Base-by-base conservation (phyloP, 352 stramenopile genomes). In the Phytophthora cryptogea region DNA sequence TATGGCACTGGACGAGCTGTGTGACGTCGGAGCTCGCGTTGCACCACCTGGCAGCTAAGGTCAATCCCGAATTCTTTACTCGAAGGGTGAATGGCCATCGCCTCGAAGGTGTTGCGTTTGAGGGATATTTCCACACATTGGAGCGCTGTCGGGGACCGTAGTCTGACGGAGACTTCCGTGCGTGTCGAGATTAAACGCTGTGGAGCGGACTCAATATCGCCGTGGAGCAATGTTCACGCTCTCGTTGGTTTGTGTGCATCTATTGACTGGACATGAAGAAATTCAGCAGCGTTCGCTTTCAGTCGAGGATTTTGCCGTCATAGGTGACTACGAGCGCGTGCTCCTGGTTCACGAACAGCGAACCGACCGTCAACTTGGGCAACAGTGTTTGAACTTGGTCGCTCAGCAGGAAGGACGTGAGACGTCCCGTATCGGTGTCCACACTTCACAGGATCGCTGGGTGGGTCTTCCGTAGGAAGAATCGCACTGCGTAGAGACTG, bases 401-500 rank as follows among this genome's bases (percentile, higher is more conserved):
- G 55, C 92, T 91, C 3, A 94, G 63, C 23, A 86, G 46, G 47
- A 94, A 92, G 17, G 76, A 80, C 26, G 70, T 46, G 10, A 94
- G 68, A 32, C 68, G 57, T 17, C 70, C 60, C 8, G 54, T 43
- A 0, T 42, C 23, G 3, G 28, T 43, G 36, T 87, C 73, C 16
- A 92, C 52, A 1, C 78, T 84, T 50, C 83, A 88, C 2, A 91
- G 71, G 36, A 86, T 71, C 4, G 77, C 80, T 2, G 84, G 70
- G 41, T 83, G 78, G 17, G 61, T 32, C 63, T 87, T 90, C 27
- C 80, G 78, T 8, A 78, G 50, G 44, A 94, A 91, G 39, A 86
- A 91, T 63, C 84, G 64, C 54, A 88, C 79, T 0, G 84, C 80
- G 57, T 89, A 94, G 43, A 90, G 63, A 45, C 82, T 94, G 63